Base-by-base conservation (phyloP, 768 basidiomycete genomes). In the Leccinum longicurvipes region DNA sequence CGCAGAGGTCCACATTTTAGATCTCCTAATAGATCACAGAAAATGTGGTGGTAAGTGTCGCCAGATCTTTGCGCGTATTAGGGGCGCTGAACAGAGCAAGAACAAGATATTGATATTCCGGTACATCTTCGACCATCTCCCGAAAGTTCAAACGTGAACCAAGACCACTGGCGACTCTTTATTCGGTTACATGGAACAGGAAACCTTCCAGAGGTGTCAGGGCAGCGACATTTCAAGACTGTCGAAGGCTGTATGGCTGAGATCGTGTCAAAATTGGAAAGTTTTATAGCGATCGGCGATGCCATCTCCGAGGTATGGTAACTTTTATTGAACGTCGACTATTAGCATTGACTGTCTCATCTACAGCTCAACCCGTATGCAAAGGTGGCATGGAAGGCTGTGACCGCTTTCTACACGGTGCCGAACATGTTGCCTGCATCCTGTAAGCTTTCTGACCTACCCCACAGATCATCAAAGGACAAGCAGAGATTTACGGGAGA, bases 371-470 rank as follows among this genome's bases (percentile, higher is more conserved):
- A 71, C 54, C 70, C 70, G 12, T 63, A 63, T 29, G 54, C 57
- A 39, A 60, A 62, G 25, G 25, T 73, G 19, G 62, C 70, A 9
- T 71, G 72, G 72, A 72, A 59, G 59, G 24, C 54, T 6, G 61
- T 56, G 10, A 61, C 64, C n/a, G 61, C 56, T 14, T 56, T 72
- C 34, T 73, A 73, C 54, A 61, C 47, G 63, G 70, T 71, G 32
- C 53, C 17, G 14, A 23, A 4, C 28, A 10, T 42, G 5, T 25
- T 3, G 12, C 17, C 8, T 1, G 12, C 10, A 4, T 21, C 24
- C 17, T 54, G 4, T 39, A 12, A 11, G 0, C 24, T 42, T 34
- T 41, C 59, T 69, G 23, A 71, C 49, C 1, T 21, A 3, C 15
- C 1, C 1, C 21, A 3, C 36, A 75, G 73, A 63, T 65, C 6